phyloP scores from a whole-genome alignment of 2,329 filamentous ascomycete species.

The Lachnellula suecica region DNA sequence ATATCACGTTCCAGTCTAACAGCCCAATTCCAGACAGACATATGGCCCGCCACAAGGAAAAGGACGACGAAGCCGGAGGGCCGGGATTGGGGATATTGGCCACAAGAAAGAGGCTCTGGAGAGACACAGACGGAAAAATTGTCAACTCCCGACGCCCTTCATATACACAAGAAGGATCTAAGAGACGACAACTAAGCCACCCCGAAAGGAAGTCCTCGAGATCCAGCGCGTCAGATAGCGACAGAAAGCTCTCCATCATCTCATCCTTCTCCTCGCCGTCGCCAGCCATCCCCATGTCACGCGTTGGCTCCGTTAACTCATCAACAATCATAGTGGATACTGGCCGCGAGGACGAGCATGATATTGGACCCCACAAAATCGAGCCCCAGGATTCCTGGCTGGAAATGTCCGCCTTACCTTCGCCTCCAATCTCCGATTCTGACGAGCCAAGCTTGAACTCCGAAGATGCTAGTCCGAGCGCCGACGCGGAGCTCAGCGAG shows the following conservation, averaged over 20 bases:
- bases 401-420: constrained; percentile 22
- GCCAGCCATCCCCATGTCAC: constrained; percentile 21
- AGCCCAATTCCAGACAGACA: constrained; percentile 47
- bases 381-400: constrained; percentile 20
- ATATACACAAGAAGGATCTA: constrained; percentile 28
- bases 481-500: constrained; percentile 18
- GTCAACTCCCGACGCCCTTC: constrained; percentile 41
- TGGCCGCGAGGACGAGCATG: background rate
- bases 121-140: constrained; percentile 44
- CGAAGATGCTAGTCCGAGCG: constrained; percentile 12
- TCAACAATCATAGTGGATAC: constrained; percentile 26
- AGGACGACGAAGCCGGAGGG: constrained; percentile 49
- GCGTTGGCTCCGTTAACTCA: constrained; percentile 18
- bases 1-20: constrained; percentile 5
- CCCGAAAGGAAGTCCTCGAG: constrained; percentile 18
- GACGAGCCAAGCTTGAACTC: constrained; percentile 10
- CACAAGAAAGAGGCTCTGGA: constrained; percentile 49
- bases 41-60: constrained; percentile 45
- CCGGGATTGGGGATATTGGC: constrained; percentile 45
- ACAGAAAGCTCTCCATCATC: constrained; percentile 5
- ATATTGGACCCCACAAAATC: background rate
- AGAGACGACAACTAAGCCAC: constrained; percentile 22
- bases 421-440: constrained; percentile 25
- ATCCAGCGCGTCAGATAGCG: constrained; percentile 2
- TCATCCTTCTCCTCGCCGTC: constrained; percentile 8